Conservation (phyloP, 495 filamentous ascomycete genomes). For the Penicillium daleae region DNA sequence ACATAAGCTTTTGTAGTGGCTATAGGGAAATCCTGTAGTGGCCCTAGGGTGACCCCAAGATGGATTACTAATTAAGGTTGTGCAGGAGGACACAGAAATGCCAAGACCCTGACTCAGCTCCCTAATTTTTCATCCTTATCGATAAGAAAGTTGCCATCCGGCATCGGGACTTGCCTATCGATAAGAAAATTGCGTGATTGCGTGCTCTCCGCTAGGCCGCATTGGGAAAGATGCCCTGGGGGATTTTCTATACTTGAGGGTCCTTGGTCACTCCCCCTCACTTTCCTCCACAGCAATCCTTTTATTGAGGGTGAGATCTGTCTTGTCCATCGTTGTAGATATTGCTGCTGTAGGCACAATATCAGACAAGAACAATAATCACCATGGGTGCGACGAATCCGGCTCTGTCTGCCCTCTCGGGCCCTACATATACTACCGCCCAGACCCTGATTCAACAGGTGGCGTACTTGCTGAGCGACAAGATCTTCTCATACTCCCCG, state of each 20-base stretch:
- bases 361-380: constrained; percentile 36
- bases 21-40: too few species aligned
- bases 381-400: constrained; percentile 43
- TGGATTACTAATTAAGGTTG: neutral
- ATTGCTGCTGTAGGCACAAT: constrained; percentile 31
- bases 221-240: constrained; percentile 39
- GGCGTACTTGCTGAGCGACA: constrained; percentile 89
- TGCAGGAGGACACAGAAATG: neutral
- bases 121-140: neutral
- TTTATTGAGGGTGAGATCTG: constrained; percentile 24
- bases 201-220: constrained; percentile 46
- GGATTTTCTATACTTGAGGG: constrained; percentile 38
- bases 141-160: constrained; percentile 10
- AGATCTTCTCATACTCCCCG: constrained; percentile 95
- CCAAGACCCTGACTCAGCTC: constrained; percentile 3
- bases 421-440: constrained; percentile 87
- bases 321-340: constrained; percentile 31
- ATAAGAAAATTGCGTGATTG: constrained; percentile 49
- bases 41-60: too few species aligned
- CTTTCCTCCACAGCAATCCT: constrained; percentile 26
- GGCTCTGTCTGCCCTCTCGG: constrained; percentile 67
- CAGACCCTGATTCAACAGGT: constrained; percentile 95
- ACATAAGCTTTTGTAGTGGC: too few species aligned
- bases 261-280: constrained; percentile 25
- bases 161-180: constrained; percentile 26